These are phyloP conservation scores for Castanea crenata DNA, from an alignment of 306 rosid species.

Conservation along the genomic window DNA sequence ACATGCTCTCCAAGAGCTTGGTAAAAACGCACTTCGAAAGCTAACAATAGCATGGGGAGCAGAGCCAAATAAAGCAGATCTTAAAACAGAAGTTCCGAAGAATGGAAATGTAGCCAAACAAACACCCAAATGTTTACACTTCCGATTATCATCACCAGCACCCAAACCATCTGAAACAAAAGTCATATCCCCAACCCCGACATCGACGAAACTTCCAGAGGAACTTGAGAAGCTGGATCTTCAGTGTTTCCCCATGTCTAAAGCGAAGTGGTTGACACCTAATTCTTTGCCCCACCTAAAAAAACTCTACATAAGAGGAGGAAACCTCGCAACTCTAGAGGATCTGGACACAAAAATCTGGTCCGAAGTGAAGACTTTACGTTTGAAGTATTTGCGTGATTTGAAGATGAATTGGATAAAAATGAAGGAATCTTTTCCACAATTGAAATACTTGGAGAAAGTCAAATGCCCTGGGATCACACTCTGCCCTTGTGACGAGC, in stretches of 20 bases:
- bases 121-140: no score
- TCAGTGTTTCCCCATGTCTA: constrained; percentile 1
- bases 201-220: no score
- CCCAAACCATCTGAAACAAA: no score
- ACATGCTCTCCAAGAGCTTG: neutral
- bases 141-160: no score
- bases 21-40: neutral
- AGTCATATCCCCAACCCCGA: no score
- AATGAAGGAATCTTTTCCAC: neutral
- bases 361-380: neutral
- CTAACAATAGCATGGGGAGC: constrained; percentile 24
- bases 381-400: neutral
- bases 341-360: neutral
- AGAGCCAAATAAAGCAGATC: neutral
- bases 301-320: constrained; percentile 23
- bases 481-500: neutral
- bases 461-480: neutral
- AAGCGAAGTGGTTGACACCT: neutral
- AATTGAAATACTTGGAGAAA: constrained; percentile 2
- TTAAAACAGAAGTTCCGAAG: no score
- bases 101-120: no score
- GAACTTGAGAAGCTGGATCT: constrained; percentile 12
- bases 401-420: constrained; percentile 5
- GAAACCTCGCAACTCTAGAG: neutral
- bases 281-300: neutral